These are phyloP conservation scores for Coemansia sp. DNA, from an alignment of 192 early-diverging fungal genomes.

Conservation along the genomic window DNA sequence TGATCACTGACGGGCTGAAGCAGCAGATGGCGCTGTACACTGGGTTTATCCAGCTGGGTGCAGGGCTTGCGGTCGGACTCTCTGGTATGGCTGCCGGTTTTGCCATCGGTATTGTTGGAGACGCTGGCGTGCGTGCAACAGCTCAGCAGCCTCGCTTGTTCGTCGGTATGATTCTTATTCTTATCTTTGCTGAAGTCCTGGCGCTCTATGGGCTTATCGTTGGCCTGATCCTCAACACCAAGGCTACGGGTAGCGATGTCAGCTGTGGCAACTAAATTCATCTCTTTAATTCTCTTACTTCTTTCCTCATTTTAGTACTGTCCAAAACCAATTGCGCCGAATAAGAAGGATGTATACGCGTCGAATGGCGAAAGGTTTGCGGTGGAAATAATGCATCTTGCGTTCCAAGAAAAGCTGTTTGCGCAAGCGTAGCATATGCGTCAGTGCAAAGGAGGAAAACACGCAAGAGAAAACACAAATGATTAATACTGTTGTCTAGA, in stretches of 20 bases:
- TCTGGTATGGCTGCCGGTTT: slow-evolving; percentile 87
- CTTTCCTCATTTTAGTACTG: background rate
- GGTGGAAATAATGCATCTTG: too few relatives aligned
- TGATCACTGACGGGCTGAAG: slow-evolving; percentile 80
- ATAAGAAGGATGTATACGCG: too few relatives aligned
- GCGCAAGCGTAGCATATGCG: too few relatives aligned
- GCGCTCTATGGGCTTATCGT: slow-evolving; percentile 87
- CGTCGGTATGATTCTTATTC: slow-evolving; percentile 84
- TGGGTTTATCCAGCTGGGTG: slow-evolving; percentile 79
- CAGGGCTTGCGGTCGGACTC: slow-evolving; percentile 79
- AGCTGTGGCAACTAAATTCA: slow-evolving; percentile 45
- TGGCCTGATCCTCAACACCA: slow-evolving; percentile 82
- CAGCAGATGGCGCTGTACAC: slow-evolving; percentile 67
- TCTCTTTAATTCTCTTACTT: background rate
- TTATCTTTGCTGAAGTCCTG: slow-evolving; percentile 89
- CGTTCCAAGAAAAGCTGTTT: too few relatives aligned
- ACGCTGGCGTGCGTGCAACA: slow-evolving; percentile 81
- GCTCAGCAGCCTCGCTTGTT: slow-evolving; percentile 79
- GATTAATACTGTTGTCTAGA: too few relatives aligned
- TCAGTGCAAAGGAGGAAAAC: too few relatives aligned
- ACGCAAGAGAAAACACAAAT: too few relatives aligned
- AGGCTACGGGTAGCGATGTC: slow-evolving; percentile 56
- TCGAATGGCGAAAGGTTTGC: too few relatives aligned
- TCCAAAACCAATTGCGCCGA: background rate
- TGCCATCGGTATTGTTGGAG: slow-evolving; percentile 89